Percentiles rank a stretch among this genome's conserved stretches.
Evolutionary conservation across 2,329 filamentous ascomycete species (phyloP).

Genomic region (Nothophoma quercina): DNA sequence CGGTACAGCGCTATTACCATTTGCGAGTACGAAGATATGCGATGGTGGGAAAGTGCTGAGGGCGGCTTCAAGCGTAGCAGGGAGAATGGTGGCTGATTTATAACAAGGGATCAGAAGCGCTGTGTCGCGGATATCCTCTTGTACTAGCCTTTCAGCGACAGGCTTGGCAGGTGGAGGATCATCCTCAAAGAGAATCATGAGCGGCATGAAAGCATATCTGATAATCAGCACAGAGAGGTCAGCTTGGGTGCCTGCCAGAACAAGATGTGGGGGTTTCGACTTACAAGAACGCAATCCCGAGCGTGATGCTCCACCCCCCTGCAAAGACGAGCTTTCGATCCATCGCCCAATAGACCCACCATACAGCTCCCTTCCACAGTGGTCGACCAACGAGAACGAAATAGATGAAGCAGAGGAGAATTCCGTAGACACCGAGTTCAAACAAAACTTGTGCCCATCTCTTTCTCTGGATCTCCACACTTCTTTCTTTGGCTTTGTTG

Average conservation of each 20-base stretch:
- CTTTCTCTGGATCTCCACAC: slow-evolving; percentile 36
- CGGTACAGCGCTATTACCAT: slow-evolving; percentile 57
- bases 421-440: slow-evolving; percentile 51
- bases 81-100: slow-evolving; percentile 55
- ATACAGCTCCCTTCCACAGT: slow-evolving; percentile 56
- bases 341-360: slow-evolving; percentile 53
- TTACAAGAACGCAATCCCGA: slow-evolving; percentile 50
- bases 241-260: background rate
- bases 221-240: background rate
- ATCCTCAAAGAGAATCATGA: slow-evolving; percentile 45
- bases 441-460: slow-evolving; percentile 49
- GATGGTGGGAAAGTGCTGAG: slow-evolving; percentile 56
- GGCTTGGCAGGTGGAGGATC: slow-evolving; percentile 35
- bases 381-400: slow-evolving; percentile 57
- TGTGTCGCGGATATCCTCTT: slow-evolving; percentile 45
- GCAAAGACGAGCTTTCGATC: slow-evolving; percentile 50
- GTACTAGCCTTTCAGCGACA: slow-evolving; percentile 31
- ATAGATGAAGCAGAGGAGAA: slow-evolving; percentile 50
- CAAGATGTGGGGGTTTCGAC: too few relatives aligned
- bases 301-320: slow-evolving; percentile 52
- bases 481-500: slow-evolving; percentile 34
- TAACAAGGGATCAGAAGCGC: slow-evolving; percentile 59
- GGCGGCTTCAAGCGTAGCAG: slow-evolving; percentile 54
- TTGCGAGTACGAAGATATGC: slow-evolving; percentile 59
- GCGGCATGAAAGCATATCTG: slow-evolving; percentile 36